phyloP scores from a whole-genome alignment of 345 rosid species.

The Murraya paniculata region DNA sequence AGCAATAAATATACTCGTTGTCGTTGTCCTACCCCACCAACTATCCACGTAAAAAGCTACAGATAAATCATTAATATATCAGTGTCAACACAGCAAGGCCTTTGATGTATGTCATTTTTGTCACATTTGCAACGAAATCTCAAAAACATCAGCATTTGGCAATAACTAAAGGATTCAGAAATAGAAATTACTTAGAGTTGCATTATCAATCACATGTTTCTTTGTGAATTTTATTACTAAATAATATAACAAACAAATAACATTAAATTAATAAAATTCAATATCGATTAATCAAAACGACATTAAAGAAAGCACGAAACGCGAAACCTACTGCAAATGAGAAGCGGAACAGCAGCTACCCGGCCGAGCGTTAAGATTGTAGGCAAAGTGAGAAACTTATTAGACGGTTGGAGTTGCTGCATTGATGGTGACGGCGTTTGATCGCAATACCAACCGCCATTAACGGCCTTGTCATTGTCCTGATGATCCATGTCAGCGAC shows the following conservation, averaged over 20 bases:
- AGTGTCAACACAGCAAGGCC: neutral
- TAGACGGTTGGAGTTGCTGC: constrained; percentile 27
- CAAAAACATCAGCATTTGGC: neutral
- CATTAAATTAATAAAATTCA: neutral
- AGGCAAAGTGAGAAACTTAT: constrained; percentile 81
- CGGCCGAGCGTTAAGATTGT: constrained; percentile 94
- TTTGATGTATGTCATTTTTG: neutral
- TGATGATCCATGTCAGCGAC: constrained; percentile 52
- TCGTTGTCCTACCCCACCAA: constrained; percentile 92
- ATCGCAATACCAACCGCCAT: constrained; percentile 18
- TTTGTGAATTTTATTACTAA: too few relatives aligned
- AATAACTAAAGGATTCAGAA: neutral
- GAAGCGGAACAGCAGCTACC: constrained; percentile 87
- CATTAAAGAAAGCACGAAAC: neutral
- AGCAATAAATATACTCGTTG: constrained; percentile 81
- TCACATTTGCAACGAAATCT: neutral
- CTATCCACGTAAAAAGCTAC: constrained; percentile 85
- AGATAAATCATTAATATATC: constrained; percentile 2
- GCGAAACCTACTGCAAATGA: constrained; percentile 56
- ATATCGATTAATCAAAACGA: neutral
- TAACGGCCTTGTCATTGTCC: constrained; percentile 36
- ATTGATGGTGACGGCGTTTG: constrained; percentile 28
- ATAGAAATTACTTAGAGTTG: too few relatives aligned
- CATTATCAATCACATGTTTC: too few relatives aligned
- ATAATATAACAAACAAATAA: too few relatives aligned